Evolutionary conservation across 306 rosid genomes (phyloP), one percentile per base, ranked within the genome.

Genomic region (Casuarina equisetifolia): DNA sequence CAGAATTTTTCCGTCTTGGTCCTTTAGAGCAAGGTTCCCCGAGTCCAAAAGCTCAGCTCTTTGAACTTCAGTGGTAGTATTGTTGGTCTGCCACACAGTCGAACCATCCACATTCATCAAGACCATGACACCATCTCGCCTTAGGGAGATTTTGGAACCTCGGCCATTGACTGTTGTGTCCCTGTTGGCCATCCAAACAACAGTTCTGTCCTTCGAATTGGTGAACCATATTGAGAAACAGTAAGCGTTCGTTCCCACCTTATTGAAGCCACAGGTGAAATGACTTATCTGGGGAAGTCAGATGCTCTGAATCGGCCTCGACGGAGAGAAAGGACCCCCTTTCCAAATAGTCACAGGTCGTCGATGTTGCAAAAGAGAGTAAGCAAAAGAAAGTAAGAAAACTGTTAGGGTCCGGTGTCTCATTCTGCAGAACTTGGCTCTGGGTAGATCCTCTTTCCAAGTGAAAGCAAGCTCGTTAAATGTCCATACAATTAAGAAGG

Each of bases 141-240:
- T 67, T 40, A 78, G 72, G 5, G 82, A 35, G 17, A 78, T 53
- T 42, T 10, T 32, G 6, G 77, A 78, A n/a, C 32, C 43, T 35
- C 64, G 1, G 3, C 82, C 82, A 15, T 78, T 70, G 16, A 78
- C 76, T 0, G 82, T 76, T n/a, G 13, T 57, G 44, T 78, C 81
- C 17, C 76, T 53, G 50, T 78, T 78, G 0, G 76, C 32, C 32
- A 25, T 25, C 32, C 32, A 25, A 25, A 25, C 32, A 25, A 25
- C 32, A 25, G 32, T 25, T 25, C 32, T 25, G 32, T 25, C 32
- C 32, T 25, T 25, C 32, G 32, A 25, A 25, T 25, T 25, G 32
- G 1, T 25, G 32, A 25, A 25, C 32, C 32, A 25, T 25, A 25
- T 25, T 25, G 32, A 25, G 32, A 25, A 25, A 25, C 32, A 25